A percentile compares a stretch with the other conserved stretches of the same genome.
Conservation (phyloP, 2,329 filamentous ascomycete species). For the Ceratocystis huliohia region DNA sequence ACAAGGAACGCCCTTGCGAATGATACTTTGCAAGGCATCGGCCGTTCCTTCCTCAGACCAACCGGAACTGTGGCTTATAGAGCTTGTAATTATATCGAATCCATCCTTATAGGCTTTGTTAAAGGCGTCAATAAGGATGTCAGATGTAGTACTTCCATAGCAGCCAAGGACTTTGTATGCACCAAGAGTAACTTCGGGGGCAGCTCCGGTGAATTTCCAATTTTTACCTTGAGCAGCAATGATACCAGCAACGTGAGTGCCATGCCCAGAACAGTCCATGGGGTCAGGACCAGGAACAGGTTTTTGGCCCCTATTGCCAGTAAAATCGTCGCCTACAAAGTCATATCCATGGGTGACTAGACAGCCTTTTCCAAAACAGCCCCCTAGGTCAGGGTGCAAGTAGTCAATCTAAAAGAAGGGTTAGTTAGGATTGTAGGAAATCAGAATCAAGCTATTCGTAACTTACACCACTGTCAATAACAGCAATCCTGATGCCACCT, state of each 20-base stretch:
- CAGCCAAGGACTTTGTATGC: constrained; percentile 48
- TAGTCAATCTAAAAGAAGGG: constrained; percentile 40
- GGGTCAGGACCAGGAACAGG: constrained; percentile 39
- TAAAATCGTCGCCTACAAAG: constrained; percentile 44
- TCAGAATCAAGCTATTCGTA: not conserved
- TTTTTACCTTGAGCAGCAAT: constrained; percentile 45
- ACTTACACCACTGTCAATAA: constrained; percentile 44
- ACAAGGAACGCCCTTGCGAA: constrained; percentile 41
- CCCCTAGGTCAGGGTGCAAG: constrained; percentile 49
- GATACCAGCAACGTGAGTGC: constrained; percentile 50
- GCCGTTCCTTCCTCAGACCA: constrained; percentile 42
- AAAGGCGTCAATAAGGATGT: constrained; percentile 47
- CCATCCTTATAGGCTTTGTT: constrained; percentile 49
- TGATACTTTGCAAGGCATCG: constrained; percentile 39
- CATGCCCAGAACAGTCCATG: constrained; percentile 46
- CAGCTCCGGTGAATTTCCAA: constrained; percentile 39
- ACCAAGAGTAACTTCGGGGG: constrained; percentile 43
- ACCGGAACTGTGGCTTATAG: constrained; percentile 39
- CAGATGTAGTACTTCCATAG: constrained; percentile 37
- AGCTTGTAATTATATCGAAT: constrained; percentile 43
- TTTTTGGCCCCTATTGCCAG: constrained; percentile 23
- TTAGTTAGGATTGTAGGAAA: not conserved
- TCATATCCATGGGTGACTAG: constrained; percentile 46
- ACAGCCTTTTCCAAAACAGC: constrained; percentile 48
- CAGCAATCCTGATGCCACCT: constrained; percentile 40